Evolutionary conservation across 176 grass and related monocot species (phyloP), one percentile per base, ranked within the genome.

Genomic region (Rhynchospora breviuscula): DNA sequence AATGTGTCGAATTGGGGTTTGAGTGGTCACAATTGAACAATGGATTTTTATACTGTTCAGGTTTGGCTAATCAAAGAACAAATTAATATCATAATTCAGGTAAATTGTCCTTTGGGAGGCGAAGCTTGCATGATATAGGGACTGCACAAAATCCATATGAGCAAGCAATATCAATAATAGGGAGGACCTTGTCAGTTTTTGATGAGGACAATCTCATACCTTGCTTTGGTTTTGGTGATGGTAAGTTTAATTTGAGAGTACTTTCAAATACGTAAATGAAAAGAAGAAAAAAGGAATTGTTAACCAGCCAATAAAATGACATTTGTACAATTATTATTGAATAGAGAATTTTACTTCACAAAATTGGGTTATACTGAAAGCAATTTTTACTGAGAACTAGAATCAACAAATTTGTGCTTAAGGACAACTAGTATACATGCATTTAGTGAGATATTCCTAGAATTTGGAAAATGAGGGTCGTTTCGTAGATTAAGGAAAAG

Each of bases 141-240:
- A 87, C 3, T 78, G 44, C 44, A 46, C 88, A 89, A 85, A 97
- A 97, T 84, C 94, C 94, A 54, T 97, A 97, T 61, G 91, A 97
- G 78, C 94, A 97, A 89, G 94, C 94, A 67, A 89, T 97, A 90
- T 93, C 94, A 87, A 97, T 97, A 71, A 91, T 97, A 61, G 94
- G 94, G 78, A 90, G 87, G 91, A 93, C 94, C 80, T 91, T 97
- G 72, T 97, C 94, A 17, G 91, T 11, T 79, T 97, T 97, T 87
- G 94, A 97, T 63, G 94, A 97, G 87, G 94, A 97, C 82, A 93
- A 93, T 87, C 85, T 97, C 33, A 93, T 97, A 71, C 94, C 94
- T 48, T 97, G 94, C 87, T 97, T 91, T 78, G 94, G 94, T 81
- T 97, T 97, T 78, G 94, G 94, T 67, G 94, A 97, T 63, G 89